Percentiles rank a stretch among this genome's conserved stretches.
Conservation (phyloP, 2,329 filamentous ascomycete genomes). For the Penicillium oxalicum region DNA sequence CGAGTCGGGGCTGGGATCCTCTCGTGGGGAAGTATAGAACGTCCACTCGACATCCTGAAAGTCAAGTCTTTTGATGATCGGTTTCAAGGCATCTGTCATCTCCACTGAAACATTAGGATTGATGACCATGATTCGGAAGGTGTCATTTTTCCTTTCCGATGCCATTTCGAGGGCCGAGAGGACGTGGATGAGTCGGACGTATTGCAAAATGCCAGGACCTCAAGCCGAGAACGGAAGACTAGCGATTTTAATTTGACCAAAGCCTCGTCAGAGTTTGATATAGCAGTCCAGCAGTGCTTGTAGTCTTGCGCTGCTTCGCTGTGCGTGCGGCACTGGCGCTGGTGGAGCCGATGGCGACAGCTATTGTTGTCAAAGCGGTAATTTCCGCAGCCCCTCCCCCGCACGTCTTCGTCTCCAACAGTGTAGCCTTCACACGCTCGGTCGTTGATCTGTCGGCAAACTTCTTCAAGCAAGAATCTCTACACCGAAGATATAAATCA, state of each 20-base stretch:
- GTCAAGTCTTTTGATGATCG: slow-evolving; percentile 34
- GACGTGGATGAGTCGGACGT: too few species aligned
- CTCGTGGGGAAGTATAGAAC: slow-evolving; percentile 36
- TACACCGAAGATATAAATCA: background rate
- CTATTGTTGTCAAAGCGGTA: slow-evolving; percentile 6
- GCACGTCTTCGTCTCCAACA: slow-evolving; percentile 1
- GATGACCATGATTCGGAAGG: slow-evolving; percentile 37
- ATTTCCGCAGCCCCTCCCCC: slow-evolving; percentile 17
- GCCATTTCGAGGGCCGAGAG: slow-evolving; percentile 10
- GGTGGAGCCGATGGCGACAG: too few species aligned
- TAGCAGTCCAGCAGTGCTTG: too few species aligned
- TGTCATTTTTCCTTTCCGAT: slow-evolving; percentile 8
- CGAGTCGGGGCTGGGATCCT: slow-evolving; percentile 28
- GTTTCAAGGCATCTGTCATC: slow-evolving; percentile 41
- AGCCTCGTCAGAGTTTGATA: background rate
- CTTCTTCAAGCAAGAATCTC: background rate
- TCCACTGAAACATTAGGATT: slow-evolving; percentile 43
- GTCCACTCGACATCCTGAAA: slow-evolving; percentile 34
- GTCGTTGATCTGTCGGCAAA: background rate
- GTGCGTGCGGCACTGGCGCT: too few species aligned
- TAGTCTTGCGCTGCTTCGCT: too few species aligned
- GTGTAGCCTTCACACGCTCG: background rate
- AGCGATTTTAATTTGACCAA: too few species aligned
- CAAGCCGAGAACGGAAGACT: too few species aligned
- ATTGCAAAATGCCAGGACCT: too few species aligned